A percentile compares a stretch with the other conserved stretches of the same genome.
phyloP scores from a whole-genome alignment of 345 rosid genomes.

The Ceriops decandra region DNA sequence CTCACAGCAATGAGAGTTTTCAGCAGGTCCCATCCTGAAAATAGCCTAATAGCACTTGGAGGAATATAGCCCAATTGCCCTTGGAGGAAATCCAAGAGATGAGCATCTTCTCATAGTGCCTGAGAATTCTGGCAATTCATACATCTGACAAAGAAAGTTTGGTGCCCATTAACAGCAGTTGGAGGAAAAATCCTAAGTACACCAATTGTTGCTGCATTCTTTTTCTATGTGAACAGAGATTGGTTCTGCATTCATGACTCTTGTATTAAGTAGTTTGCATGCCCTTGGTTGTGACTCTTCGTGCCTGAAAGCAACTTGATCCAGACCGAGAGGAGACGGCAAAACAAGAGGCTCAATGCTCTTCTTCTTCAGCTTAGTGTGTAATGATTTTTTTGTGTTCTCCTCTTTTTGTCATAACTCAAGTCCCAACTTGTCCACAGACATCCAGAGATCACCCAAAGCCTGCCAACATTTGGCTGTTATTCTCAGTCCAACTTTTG shows the following conservation, averaged over 20 bases:
- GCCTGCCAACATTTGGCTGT: not conserved
- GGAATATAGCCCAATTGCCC: too few species aligned
- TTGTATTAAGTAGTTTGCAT: not conserved
- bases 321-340: not conserved
- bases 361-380: not conserved
- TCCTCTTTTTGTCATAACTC: not conserved
- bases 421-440: not conserved
- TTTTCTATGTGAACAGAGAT: not conserved
- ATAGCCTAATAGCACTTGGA: not conserved
- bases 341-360: not conserved
- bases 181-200: not conserved
- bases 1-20: too few species aligned
- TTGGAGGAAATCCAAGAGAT: not conserved
- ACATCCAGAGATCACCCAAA: not conserved
- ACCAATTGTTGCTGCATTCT: not conserved
- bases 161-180: too few species aligned
- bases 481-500: constrained; percentile 46
- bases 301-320: not conserved
- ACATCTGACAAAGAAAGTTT: too few species aligned
- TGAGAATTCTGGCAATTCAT: not conserved
- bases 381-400: not conserved
- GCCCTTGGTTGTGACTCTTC: not conserved
- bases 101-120: not conserved
- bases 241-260: not conserved
- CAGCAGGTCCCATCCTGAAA: too few species aligned